These are phyloP conservation scores for Didymella arachidicola DNA, from an alignment of 2,329 filamentous ascomycete species.

Conservation along the genomic window DNA sequence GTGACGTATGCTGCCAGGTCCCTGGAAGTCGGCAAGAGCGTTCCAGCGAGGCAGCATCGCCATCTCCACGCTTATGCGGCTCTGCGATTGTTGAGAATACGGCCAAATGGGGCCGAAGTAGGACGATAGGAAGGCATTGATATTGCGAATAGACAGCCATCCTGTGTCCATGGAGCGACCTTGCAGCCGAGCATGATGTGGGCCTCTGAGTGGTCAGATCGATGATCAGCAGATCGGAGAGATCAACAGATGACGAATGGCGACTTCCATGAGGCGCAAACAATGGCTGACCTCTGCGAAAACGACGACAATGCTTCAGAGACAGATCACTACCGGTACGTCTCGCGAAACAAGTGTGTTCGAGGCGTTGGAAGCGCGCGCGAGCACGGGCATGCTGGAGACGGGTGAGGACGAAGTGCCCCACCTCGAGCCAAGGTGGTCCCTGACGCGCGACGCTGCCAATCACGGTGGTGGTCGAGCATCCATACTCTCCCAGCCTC, in stretches of 20 bases:
- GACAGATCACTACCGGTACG: neutral
- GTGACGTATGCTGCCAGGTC: conserved; percentile 18
- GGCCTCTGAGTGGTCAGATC: neutral
- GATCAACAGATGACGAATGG: neutral
- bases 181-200: conserved; percentile 9
- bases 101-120: conserved; percentile 9
- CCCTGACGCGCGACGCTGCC: conserved; percentile 16
- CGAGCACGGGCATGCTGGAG: conserved; percentile 13
- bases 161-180: conserved; percentile 13
- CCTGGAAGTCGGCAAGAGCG: conserved; percentile 12
- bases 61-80: conserved; percentile 9
- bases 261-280: neutral
- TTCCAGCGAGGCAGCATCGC: conserved; percentile 6
- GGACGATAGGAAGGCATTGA: conserved; percentile 9
- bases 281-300: neutral
- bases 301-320: neutral
- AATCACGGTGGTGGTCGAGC: conserved; percentile 15
- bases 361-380: conserved; percentile 11
- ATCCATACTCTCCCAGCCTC: conserved; percentile 23
- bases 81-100: conserved; percentile 11
- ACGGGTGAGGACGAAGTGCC: conserved; percentile 16
- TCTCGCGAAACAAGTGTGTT: neutral
- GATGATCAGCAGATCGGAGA: neutral
- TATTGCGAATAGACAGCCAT: conserved; percentile 12
- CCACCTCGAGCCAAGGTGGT: conserved; percentile 1